Evolutionary conservation across 176 grass and related monocot genomes (phyloP), one percentile per base, ranked within the genome.

Genomic region (Triticum urartu): DNA sequence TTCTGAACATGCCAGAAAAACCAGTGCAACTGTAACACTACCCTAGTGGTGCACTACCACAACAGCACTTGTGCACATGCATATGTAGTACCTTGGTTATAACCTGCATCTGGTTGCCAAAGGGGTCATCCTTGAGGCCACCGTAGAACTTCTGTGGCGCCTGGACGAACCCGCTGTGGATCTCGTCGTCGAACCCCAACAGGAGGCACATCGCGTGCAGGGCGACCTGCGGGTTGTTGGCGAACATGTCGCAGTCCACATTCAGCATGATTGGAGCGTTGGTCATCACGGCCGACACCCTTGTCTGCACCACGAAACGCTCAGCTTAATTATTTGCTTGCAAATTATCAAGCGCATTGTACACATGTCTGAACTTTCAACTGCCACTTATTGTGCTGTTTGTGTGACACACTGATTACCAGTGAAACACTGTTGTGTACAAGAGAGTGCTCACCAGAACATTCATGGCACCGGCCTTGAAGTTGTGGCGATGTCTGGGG

Each of bases 181-280:
- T 30, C 14, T 87, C 92, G 9, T 89, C 72, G 6, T 81, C 84
- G 11, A 77, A 86, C 5, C 80, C 92, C 0, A 94, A 43, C 2
- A 94, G 80, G 6, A 91, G 69, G 65, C 92, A 91, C 92, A 88
- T 85, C 3, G 64, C 92, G 50, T 94, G 89, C 4, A 78, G 80
- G 0, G 72, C 25, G 14, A 79, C 84, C 58, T 79, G 54, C 1
- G 89, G 84, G 24, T 94, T 87, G 70, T 89, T 94, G 0, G 66
- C 84, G 20, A 91, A 94, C 92, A 94, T 94, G 87, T 94, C 89
- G 77, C 92, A 94, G 7, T 94, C 92, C 77, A 94, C 87, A 9
- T 94, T 94, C 11, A 94, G 77, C 87, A 89, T 89, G 81, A 94
- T 35, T 0, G 89, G 89, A 1, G 89, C 84, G 35, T 94, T 94